Percentiles rank a stretch among this genome's conserved stretches.
phyloP scores from a whole-genome alignment of 495 filamentous ascomycete genomes.

The Pyrenula aspistea region DNA sequence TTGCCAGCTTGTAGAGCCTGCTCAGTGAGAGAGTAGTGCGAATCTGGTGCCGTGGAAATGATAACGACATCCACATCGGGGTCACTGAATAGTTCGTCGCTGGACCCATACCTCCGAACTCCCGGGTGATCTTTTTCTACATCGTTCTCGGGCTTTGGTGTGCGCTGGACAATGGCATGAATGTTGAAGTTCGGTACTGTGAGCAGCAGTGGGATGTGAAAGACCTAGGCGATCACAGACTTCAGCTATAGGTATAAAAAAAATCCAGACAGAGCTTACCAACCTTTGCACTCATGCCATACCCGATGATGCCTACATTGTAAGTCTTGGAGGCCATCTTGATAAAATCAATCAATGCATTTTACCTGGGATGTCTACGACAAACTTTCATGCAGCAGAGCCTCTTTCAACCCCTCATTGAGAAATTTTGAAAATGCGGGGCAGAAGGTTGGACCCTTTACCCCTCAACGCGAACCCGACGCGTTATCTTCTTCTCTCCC shows the following conservation, averaged over 20 bases:
- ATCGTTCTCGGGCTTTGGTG: slow-evolving; percentile 49
- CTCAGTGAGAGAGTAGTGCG: slow-evolving; percentile 56
- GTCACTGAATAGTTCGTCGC: slow-evolving; percentile 55
- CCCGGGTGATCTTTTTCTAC: slow-evolving; percentile 55
- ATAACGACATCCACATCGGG: slow-evolving; percentile 56
- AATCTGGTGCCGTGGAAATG: slow-evolving; percentile 63
- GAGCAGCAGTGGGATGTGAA: slow-evolving; percentile 80
- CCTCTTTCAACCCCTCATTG: background rate
- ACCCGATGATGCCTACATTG: slow-evolving; percentile 52
- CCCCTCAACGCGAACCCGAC: slow-evolving; percentile 8
- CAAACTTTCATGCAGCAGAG: too few relatives aligned
- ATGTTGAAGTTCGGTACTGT: slow-evolving; percentile 53
- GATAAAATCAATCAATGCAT: too few relatives aligned
- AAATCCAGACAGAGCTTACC: slow-evolving; percentile 4
- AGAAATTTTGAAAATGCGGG: background rate
- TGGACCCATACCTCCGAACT: slow-evolving; percentile 48
- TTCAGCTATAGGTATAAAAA: background rate
- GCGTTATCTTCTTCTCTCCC: background rate
- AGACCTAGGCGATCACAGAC: too few relatives aligned
- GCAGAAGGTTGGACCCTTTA: slow-evolving; percentile 9
- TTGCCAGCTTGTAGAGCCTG: slow-evolving; percentile 62
- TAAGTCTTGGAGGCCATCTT: slow-evolving; percentile 34
- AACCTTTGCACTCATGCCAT: slow-evolving; percentile 75
- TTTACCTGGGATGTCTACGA: too few relatives aligned
- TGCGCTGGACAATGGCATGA: slow-evolving; percentile 70